Evolutionary conservation across 495 filamentous ascomycete genomes (phyloP).

Genomic region (Penicillium taxi): DNA sequence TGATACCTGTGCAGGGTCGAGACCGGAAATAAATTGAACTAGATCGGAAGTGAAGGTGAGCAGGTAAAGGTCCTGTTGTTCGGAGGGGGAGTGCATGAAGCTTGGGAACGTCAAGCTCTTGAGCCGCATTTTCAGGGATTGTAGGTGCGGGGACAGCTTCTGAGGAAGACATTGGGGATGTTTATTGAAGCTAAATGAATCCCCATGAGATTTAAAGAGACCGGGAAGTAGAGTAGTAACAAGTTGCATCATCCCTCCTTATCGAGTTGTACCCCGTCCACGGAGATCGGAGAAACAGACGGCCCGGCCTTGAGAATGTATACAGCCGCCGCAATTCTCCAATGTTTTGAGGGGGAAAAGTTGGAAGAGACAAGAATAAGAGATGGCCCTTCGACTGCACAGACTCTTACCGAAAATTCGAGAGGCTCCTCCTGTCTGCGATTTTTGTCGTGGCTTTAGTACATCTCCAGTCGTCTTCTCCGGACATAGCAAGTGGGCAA

Average conservation of each 20-base stretch:
- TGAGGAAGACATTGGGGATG: slow-evolving; percentile 36
- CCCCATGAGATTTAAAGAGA: slow-evolving; percentile 16
- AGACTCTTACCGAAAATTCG: slow-evolving; percentile 10
- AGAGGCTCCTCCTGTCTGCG: slow-evolving; percentile 3
- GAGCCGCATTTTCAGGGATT: slow-evolving; percentile 29
- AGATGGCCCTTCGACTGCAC: slow-evolving; percentile 13
- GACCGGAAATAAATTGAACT: slow-evolving; percentile 65
- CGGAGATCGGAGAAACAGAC: slow-evolving; percentile 32
- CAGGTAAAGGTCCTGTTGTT: slow-evolving; percentile 92
- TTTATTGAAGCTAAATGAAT: slow-evolving; percentile 11
- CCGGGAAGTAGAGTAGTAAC: slow-evolving; percentile 1
- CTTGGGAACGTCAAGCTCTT: slow-evolving; percentile 77
- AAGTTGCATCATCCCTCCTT: slow-evolving; percentile 16
- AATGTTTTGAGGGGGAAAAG: not conserved
- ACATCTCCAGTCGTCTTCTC: slow-evolving; percentile 43
- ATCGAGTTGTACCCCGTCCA: slow-evolving; percentile 22
- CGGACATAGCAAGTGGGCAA: slow-evolving; percentile 89
- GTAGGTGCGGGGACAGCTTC: slow-evolving; percentile 17
- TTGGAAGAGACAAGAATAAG: not conserved
- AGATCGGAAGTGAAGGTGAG: slow-evolving; percentile 81
- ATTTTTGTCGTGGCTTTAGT: slow-evolving; percentile 39
- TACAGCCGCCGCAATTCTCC: slow-evolving; percentile 2
- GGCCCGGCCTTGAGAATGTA: slow-evolving; percentile 22
- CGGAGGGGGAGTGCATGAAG: slow-evolving; percentile 82
- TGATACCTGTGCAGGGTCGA: slow-evolving; percentile 70